phyloP scores from a whole-genome alignment of 345 rosid genomes.

The Rhodamnia argentea region DNA sequence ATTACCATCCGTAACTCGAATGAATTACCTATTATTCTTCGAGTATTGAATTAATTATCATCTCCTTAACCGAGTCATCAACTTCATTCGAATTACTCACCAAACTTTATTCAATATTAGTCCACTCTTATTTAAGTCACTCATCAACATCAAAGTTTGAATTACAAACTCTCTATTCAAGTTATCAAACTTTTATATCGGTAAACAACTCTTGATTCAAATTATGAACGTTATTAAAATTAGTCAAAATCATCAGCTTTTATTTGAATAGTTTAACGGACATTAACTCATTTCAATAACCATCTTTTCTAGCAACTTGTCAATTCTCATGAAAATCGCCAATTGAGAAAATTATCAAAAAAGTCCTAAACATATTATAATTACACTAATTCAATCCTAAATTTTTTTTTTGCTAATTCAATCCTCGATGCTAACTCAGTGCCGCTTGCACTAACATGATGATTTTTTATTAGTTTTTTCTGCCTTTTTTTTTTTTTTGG shows the following conservation, averaged over 20 bases:
- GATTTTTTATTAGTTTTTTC: too few relatives aligned
- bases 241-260: not conserved
- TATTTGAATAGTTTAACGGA: not conserved
- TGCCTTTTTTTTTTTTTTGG: too few relatives aligned
- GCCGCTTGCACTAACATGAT: rapidly evolving
- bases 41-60: not conserved
- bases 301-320: not conserved
- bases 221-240: not conserved
- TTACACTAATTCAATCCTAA: too few relatives aligned
- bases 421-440: rapidly evolving
- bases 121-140: not conserved
- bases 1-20: not conserved
- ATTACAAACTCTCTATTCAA: not conserved
- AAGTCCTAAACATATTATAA: too few relatives aligned
- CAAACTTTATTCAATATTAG: not conserved
- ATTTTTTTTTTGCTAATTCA: too few relatives aligned
- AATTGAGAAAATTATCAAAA: too few relatives aligned
- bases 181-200: not conserved
- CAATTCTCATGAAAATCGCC: not conserved
- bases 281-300: not conserved
- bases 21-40: not conserved
- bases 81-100: not conserved
- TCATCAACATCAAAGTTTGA: not conserved
- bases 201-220: not conserved
- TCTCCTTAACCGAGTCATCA: not conserved